Evolutionary conservation across 2,329 filamentous ascomycete species (phyloP), one percentile per base, ranked within the genome.

Genomic region (Lomentospora prolificans): DNA sequence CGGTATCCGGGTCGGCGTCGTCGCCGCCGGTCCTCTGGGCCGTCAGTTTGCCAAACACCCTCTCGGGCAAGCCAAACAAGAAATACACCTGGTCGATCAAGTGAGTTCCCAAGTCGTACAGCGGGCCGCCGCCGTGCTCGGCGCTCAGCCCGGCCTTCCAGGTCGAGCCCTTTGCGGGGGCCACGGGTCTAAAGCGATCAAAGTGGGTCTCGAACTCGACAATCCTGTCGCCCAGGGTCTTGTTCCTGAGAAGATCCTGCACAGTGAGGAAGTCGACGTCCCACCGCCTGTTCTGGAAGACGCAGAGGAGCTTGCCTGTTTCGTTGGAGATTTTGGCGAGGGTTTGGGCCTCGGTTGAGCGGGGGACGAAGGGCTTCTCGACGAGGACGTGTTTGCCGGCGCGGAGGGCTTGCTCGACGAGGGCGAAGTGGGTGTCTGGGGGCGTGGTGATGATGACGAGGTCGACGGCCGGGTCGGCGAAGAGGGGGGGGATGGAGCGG

Each of bases 321-420:
- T 76, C 67, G 59, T 75, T 68, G 8, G 84, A 79, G 52, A 85
- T 70, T 8, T 69, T 67, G 48, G 80, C 76, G 5, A 92, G 79
- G 61, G 80, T 70, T 31, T 81, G 75, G 9, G 87, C 87, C 69
- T 91, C 84, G 57, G 79, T 74, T 1, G 79, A 74, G 1, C 84
- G 87, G 19, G 87, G 85, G 10, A 89, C 86, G 66, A 92, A 92
- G 2, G 89, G 89, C 74, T 92, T 92, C 73, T 92, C 89, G 51
- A 87, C 85, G 54, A 92, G 75, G 25, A 91, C 85, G 67, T 92
- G 85, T 73, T 91, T 91, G 62, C 85, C 84, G 8, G 79, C 74
- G 65, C 85, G 76, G 51, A 92, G 75, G 0, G 85, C 84, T 53
- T 79, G 69, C 67, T 82, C 83, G 33, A 82, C 75, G 62, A 90